Evolutionary conservation across 2,329 filamentous ascomycete genomes (phyloP).

Genomic region (Cyanodermella asteris): DNA sequence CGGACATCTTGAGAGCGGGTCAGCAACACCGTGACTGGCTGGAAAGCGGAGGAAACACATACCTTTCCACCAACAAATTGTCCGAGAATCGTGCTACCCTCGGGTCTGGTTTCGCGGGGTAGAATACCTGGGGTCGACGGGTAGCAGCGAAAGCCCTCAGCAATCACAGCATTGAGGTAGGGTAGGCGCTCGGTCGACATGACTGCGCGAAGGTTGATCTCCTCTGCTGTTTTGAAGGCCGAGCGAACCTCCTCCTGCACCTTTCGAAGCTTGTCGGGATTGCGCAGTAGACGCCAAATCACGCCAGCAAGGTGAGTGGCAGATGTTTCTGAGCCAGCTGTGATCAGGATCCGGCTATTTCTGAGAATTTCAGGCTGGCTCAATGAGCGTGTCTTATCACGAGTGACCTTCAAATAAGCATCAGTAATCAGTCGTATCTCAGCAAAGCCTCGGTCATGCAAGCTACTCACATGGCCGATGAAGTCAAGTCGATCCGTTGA

Average conservation of each 20-base stretch:
- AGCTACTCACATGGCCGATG: too few relatives aligned
- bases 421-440: too few relatives aligned
- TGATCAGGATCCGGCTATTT: conserved; percentile 13
- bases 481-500: conserved; percentile 12
- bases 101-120: conserved; percentile 12
- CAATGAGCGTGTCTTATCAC: conserved; percentile 6
- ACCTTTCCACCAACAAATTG: conserved; percentile 9
- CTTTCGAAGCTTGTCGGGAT: conserved; percentile 4
- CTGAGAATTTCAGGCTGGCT: conserved; percentile 12
- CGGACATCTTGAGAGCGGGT: conserved; percentile 2
- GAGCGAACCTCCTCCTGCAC: conserved; percentile 5
- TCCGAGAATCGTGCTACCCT: conserved; percentile 16
- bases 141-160: conserved; percentile 21
- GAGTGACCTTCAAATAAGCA: conserved; percentile 9
- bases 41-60: conserved; percentile 12
- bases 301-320: conserved; percentile 9
- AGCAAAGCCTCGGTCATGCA: too few relatives aligned
- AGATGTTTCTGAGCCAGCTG: conserved; percentile 12
- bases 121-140: conserved; percentile 16
- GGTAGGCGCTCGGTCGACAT: conserved; percentile 7
- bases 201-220: conserved; percentile 4
- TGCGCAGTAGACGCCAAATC: conserved; percentile 9
- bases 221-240: conserved; percentile 2
- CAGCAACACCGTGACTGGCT: too few relatives aligned
- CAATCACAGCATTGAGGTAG: conserved; percentile 18